Conservation (phyloP, 2,329 filamentous ascomycete species). For the Penicillium brasilianum region DNA sequence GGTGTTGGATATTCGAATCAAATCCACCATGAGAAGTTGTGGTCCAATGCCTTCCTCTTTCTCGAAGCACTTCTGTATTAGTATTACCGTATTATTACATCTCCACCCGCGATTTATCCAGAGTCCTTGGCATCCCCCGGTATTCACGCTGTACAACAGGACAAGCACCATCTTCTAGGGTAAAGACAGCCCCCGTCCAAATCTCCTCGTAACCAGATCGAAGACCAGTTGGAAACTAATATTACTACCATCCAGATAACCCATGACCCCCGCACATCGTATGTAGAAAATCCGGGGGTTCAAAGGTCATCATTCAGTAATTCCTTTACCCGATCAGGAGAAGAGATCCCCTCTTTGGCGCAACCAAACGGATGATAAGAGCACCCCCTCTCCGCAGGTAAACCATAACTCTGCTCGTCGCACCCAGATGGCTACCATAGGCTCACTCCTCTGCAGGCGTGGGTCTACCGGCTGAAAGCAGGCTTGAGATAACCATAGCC, state of each 20-base stretch:
- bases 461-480: slow-evolving; percentile 27
- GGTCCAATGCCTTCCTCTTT: not conserved
- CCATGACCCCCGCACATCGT: not conserved
- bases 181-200: not conserved
- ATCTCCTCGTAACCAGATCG: not conserved
- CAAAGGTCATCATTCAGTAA: slow-evolving; percentile 16
- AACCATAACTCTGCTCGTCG: slow-evolving; percentile 6
- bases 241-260: not conserved
- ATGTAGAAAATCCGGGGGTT: slow-evolving; percentile 15
- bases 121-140: not conserved
- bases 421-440: not conserved
- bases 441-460: slow-evolving; percentile 15
- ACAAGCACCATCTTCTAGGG: not conserved
- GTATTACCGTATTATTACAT: not conserved
- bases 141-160: not conserved
- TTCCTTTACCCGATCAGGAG: slow-evolving; percentile 42
- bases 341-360: slow-evolving; percentile 39
- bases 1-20: not conserved
- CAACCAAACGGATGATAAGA: slow-evolving; percentile 24
- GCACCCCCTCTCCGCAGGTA: slow-evolving; percentile 21
- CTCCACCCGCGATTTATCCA: not conserved
- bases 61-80: not conserved
- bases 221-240: not conserved
- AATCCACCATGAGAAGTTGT: not conserved
- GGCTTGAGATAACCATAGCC: slow-evolving; percentile 12